phyloP scores from a whole-genome alignment of 2,329 filamentous ascomycete species.

The Ophiosphaerella narmari region DNA sequence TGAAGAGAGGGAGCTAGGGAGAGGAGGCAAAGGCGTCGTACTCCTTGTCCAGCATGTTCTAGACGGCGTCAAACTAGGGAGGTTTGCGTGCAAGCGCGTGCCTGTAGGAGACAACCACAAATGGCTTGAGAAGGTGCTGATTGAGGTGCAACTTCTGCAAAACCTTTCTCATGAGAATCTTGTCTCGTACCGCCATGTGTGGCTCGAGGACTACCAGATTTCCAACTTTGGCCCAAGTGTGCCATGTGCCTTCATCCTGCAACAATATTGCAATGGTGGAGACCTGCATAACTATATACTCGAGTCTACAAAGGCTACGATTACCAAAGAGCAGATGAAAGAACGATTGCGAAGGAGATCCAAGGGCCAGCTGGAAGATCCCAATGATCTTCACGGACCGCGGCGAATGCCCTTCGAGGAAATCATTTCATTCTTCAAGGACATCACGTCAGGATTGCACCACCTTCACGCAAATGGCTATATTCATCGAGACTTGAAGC shows the following conservation, averaged over 20 bases:
- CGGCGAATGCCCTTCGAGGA: conserved; percentile 77
- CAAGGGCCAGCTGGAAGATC: conserved; percentile 72
- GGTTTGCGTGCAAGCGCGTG: conserved; percentile 96
- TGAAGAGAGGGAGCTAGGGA: conserved; percentile 82
- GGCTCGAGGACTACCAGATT: conserved; percentile 87
- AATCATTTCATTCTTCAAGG: conserved; percentile 95
- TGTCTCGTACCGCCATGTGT: conserved; percentile 95
- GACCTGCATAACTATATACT: conserved; percentile 88
- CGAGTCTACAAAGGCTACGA: conserved; percentile 64
- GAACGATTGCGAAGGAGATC: conserved; percentile 83
- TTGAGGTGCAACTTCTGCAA: conserved; percentile 91
- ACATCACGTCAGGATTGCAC: conserved; percentile 88
- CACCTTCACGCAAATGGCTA: conserved; percentile 91
- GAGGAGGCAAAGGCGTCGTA: conserved; percentile 93
- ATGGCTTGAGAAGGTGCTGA: conserved; percentile 92
- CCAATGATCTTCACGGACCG: conserved; percentile 56
- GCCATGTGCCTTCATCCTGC: conserved; percentile 93
- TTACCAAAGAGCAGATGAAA: conserved; percentile 84
- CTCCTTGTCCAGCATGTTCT: conserved; percentile 91
- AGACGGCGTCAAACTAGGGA: conserved; percentile 83
- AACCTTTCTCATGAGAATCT: conserved; percentile 92
- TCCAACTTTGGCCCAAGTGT: conserved; percentile 87
- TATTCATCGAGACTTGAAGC: conserved; percentile 94
- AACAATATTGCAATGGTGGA: conserved; percentile 95
- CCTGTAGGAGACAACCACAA: conserved; percentile 91